Evolutionary conservation across 768 basidiomycete species (phyloP).

Genomic region (Collybia sordida): DNA sequence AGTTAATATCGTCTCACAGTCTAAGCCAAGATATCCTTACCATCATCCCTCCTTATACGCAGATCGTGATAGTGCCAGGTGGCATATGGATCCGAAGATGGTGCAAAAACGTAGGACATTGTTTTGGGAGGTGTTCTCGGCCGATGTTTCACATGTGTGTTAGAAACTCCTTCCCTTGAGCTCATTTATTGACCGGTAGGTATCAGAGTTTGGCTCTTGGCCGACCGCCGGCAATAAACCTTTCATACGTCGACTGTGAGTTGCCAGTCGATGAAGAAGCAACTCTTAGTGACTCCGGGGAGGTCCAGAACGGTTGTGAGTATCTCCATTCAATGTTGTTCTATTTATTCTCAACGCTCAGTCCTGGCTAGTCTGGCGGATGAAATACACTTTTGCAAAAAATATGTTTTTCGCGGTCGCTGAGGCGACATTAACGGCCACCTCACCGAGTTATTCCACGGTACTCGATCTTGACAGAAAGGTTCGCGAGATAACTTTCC

Average conservation of each 20-base stretch:
- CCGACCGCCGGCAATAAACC: constrained; percentile 56
- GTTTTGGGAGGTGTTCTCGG: constrained; percentile 39
- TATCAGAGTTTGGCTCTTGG: constrained; percentile 55
- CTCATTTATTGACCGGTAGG: background rate
- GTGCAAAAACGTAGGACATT: constrained; percentile 34
- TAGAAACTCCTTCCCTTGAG: background rate
- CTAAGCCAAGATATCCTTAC: background rate
- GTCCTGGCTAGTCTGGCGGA: constrained; percentile 48
- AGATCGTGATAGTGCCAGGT: constrained; percentile 42
- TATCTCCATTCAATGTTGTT: constrained; percentile 3
- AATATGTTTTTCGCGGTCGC: constrained; percentile 50
- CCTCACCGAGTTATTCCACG: constrained; percentile 42
- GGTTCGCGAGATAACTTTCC: constrained; percentile 46
- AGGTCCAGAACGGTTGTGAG: constrained; percentile 51
- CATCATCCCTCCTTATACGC: background rate
- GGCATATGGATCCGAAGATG: constrained; percentile 35
- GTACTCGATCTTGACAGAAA: constrained; percentile 52
- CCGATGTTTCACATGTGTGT: constrained; percentile 37
- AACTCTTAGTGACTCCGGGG: constrained; percentile 39
- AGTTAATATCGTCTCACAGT: constrained; percentile 15
- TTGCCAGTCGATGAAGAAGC: constrained; percentile 57
- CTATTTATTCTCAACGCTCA: background rate
- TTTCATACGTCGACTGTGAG: constrained; percentile 64
- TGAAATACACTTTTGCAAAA: constrained; percentile 52
- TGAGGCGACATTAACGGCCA: constrained; percentile 48